phyloP scores from a whole-genome alignment of 768 basidiomycete genomes.

The Boletus coccyginus region DNA sequence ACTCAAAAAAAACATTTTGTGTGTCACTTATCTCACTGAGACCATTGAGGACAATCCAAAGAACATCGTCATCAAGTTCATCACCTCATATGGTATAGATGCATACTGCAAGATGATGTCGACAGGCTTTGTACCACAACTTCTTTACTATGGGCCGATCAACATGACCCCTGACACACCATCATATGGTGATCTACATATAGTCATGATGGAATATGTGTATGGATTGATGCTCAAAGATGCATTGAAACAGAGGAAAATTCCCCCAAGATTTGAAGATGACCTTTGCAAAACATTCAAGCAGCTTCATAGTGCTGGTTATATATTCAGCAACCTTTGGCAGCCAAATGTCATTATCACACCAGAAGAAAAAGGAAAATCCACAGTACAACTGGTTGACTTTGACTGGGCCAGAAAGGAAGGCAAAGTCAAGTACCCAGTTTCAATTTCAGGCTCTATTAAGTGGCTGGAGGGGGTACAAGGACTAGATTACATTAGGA shows the following conservation, averaged over 20 bases:
- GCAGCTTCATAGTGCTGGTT: slow-evolving; percentile 29
- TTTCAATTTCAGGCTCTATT: neutral
- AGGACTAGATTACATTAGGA: neutral
- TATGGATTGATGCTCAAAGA: slow-evolving; percentile 6
- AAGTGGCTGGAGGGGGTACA: neutral
- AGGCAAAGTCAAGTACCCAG: neutral
- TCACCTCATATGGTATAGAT: slow-evolving; percentile 29
- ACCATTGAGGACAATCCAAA: neutral
- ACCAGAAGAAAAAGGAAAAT: neutral
- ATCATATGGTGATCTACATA: slow-evolving; percentile 19
- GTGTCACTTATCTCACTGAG: slow-evolving; percentile 25
- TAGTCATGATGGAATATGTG: slow-evolving; percentile 43
- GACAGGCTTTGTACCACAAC: slow-evolving; percentile 24
- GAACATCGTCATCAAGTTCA: slow-evolving; percentile 39
- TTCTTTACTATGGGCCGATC: slow-evolving; percentile 31
- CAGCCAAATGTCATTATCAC: slow-evolving; percentile 33
- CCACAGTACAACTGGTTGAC: neutral
- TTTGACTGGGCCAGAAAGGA: slow-evolving; percentile 9
- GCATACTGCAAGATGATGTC: slow-evolving; percentile 34
- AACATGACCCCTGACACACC: slow-evolving; percentile 2
- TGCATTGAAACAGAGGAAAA: neutral
- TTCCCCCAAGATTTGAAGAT: slow-evolving; percentile 15
- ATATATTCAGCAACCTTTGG: slow-evolving; percentile 39
- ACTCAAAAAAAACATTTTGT: slow-evolving; percentile 16
- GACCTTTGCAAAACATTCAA: slow-evolving; percentile 20